Evolutionary conservation across 2,329 filamentous ascomycete species (phyloP).

Genomic region (Claviceps spartinae): DNA sequence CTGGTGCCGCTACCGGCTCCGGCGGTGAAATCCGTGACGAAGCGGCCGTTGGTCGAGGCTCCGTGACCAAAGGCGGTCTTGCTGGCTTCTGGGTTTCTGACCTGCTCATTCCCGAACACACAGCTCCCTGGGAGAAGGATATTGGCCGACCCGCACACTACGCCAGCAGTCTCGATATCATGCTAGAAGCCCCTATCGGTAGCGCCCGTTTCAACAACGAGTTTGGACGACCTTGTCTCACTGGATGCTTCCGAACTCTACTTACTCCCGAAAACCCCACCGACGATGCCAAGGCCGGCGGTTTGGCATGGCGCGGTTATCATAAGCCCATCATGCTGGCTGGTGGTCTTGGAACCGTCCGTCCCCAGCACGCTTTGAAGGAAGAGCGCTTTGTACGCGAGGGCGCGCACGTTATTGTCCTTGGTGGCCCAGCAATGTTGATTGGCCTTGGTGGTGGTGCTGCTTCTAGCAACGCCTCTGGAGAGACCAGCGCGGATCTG

Average conservation of each 20-base stretch:
- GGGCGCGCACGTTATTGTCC: slow-evolving; percentile 82
- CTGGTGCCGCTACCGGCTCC: slow-evolving; percentile 87
- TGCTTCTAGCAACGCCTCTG: slow-evolving; percentile 79
- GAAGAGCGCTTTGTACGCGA: slow-evolving; percentile 63
- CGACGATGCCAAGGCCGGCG: slow-evolving; percentile 23
- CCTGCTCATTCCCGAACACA: slow-evolving; percentile 71
- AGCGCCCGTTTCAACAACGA: slow-evolving; percentile 96
- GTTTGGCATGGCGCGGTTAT: slow-evolving; percentile 59
- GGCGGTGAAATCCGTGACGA: slow-evolving; percentile 95
- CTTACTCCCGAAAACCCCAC: slow-evolving; percentile 34
- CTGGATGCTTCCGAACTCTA: slow-evolving; percentile 85
- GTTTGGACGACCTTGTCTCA: slow-evolving; percentile 79
- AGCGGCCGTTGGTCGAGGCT: slow-evolving; percentile 84
- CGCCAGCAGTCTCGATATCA: slow-evolving; percentile 88
- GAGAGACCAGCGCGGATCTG: slow-evolving; percentile 77
- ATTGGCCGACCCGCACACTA: slow-evolving; percentile 84
- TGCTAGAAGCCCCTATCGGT: slow-evolving; percentile 93
- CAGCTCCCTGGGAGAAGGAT: slow-evolving; percentile 80
- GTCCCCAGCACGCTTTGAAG: slow-evolving; percentile 85
- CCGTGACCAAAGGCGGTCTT: slow-evolving; percentile 82
- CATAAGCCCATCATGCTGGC: slow-evolving; percentile 99
- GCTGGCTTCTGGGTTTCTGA: slow-evolving; percentile 93
- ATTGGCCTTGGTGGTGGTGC: slow-evolving; percentile 93
- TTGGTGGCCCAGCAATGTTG: slow-evolving; percentile 93
- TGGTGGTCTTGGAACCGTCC: slow-evolving; percentile 82